Evolutionary conservation across 257 asterid genomes (phyloP).

Genomic region (Solanum piurae): DNA sequence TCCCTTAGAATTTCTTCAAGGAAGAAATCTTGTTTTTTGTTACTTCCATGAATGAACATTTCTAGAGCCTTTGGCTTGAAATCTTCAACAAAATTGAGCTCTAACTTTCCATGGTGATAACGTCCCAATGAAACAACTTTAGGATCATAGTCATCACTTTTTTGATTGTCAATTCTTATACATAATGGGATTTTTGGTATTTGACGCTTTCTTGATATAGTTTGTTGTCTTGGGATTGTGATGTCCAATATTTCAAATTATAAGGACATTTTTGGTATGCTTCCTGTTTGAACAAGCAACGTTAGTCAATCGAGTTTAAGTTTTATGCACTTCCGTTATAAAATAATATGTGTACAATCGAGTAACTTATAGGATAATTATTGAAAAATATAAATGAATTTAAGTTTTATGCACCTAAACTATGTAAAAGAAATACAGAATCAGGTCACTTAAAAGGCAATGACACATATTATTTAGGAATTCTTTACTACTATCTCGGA

Average conservation of each 20-base stretch:
- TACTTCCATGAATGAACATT: background rate
- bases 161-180: background rate
- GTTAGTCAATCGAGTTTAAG: background rate
- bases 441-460: background rate
- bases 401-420: background rate
- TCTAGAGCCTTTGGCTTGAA: slow-evolving; percentile 5
- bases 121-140: slow-evolving; percentile 20
- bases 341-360: background rate
- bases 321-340: background rate
- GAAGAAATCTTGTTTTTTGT: background rate
- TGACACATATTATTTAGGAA: background rate
- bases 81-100: slow-evolving; percentile 9
- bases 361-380: background rate
- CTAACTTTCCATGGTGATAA: slow-evolving; percentile 11
- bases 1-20: background rate
- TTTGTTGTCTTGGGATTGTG: background rate
- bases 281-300: background rate
- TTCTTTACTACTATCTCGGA: background rate
- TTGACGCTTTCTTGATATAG: background rate
- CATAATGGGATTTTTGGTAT: slow-evolving; percentile 5
- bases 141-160: background rate
- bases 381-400: background rate
- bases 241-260: background rate
- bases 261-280: background rate
- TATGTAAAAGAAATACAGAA: background rate